Base-by-base conservation (phyloP, 2,329 filamentous ascomycete genomes). In the Cladosporium sp. region DNA sequence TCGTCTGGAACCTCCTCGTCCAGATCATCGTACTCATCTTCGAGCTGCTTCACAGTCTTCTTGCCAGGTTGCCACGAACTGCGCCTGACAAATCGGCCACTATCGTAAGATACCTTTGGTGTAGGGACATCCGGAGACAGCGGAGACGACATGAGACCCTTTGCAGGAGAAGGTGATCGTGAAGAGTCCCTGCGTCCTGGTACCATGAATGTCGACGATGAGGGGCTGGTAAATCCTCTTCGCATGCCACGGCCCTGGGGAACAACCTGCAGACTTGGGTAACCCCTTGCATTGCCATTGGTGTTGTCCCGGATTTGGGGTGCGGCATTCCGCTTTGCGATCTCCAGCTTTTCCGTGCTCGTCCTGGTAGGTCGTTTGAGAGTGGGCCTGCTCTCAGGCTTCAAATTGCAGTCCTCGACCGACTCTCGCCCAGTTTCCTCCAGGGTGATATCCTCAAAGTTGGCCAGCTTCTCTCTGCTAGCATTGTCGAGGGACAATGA, bases 381-480 rank as follows among this genome's bases (percentile, higher is more conserved):
- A 40, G 72, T 74, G 26, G 70, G 70, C 60, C 71, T 62, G 67
- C 67, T 75, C 69, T 78, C 67, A 67, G 62, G 73, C 69, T 67
- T 77, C 74, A 60, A 76, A 70, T 65, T 81, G 44, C 80, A 76
- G 67, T 83, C 84, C 69, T 86, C 85, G 40, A 85, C 85, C 5
- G 71, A 69, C 37, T 73, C 71, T 26, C 69, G 67, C 29, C 64
- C 67, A 26, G 63, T 65, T 44, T 91, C 89, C 67, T 93, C 90
- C 33, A 98, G 86, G 14, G 91, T 92, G 76, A 97, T 97, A 70
- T 97, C 94, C 77, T 98, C 94, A 73, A 97, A 97, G 77, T 97
- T 89, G 69, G 88, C 88, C 66, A 90, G 86, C 74, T 96, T 91
- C 73, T 89, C 88, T 29, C 80, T 63, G 26, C 66, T 78, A 71